These are phyloP conservation scores for Pichia sp. DNA, from an alignment of 1,139 yeast genomes.

Conservation along the genomic window DNA sequence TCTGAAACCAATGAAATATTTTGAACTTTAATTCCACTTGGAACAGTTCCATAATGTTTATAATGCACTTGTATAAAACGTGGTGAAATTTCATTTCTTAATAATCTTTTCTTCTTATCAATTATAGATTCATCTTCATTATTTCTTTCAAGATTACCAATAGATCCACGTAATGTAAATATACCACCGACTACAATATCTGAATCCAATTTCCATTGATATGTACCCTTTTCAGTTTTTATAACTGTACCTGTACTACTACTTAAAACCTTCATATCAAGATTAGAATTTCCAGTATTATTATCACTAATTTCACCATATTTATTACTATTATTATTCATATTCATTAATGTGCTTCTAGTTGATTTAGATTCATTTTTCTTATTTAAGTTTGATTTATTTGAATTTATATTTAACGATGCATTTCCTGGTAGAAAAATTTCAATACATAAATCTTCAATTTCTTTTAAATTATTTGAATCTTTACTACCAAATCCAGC, in stretches of 20 bases:
- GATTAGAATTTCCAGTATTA: no score
- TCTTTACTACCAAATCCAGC: slow-evolving; percentile 28
- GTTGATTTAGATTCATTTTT: neutral
- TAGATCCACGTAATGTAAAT: slow-evolving; percentile 62
- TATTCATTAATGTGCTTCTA: neutral
- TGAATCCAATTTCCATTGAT: slow-evolving; percentile 70
- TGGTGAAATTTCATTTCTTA: slow-evolving; percentile 32
- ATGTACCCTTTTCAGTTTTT: slow-evolving; percentile 45
- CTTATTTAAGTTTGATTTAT: neutral
- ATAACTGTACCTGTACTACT: slow-evolving; percentile 70
- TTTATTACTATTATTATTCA: slow-evolving; percentile 13
- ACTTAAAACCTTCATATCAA: slow-evolving; percentile 41
- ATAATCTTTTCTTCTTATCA: neutral
- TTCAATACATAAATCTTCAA: slow-evolving; percentile 53
- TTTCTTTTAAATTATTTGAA: slow-evolving; percentile 40
- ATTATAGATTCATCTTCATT: neutral
- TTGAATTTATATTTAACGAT: slow-evolving; percentile 13
- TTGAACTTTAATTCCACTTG: slow-evolving; percentile 71
- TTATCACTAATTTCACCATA: slow-evolving; percentile 16
- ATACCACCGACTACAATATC: slow-evolving; percentile 57
- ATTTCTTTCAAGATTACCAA: slow-evolving; percentile 5
- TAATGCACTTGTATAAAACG: slow-evolving; percentile 48
- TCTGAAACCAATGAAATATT: slow-evolving; percentile 61
- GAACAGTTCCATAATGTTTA: slow-evolving; percentile 59
- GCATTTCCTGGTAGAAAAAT: slow-evolving; percentile 31